Evolutionary conservation across 352 stramenopile genomes (phyloP).

Genomic region (Globisporangium megalacanthum): DNA sequence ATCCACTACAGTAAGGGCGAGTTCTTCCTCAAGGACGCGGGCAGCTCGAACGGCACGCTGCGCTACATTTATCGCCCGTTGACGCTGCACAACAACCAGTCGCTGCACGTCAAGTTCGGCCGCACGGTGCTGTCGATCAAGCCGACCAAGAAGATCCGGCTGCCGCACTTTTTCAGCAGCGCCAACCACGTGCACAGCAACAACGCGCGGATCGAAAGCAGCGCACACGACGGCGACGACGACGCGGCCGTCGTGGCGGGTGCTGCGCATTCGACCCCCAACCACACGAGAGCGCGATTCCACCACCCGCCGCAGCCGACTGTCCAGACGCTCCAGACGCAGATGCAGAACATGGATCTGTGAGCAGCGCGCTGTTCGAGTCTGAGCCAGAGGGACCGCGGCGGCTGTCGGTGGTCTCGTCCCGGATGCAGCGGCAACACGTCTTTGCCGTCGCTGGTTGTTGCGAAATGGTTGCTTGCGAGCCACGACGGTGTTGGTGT

Average conservation of each 20-base stretch:
- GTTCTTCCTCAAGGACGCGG: slow-evolving; percentile 93
- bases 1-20: slow-evolving; percentile 93
- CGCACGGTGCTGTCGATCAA: slow-evolving; percentile 86
- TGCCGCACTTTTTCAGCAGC: slow-evolving; percentile 79
- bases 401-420: no score
- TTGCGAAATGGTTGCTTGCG: no score
- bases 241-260: slow-evolving; percentile 13
- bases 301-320: slow-evolving; percentile 28
- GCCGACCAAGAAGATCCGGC: slow-evolving; percentile 83
- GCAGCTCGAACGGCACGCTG: slow-evolving; percentile 92
- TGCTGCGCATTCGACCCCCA: slow-evolving; percentile 42
- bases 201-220: slow-evolving; percentile 53
- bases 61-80: slow-evolving; percentile 92
- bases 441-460: no score
- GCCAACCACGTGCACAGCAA: slow-evolving; percentile 45
- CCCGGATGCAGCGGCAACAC: no score
- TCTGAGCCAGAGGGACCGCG: not conserved
- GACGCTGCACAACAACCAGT: slow-evolving; percentile 87
- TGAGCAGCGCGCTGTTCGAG: slow-evolving; percentile 17
- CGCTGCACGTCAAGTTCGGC: slow-evolving; percentile 83
- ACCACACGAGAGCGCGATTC: slow-evolving; percentile 63
- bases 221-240: slow-evolving; percentile 57
- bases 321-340: slow-evolving; percentile 39
- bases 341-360: slow-evolving; percentile 78
- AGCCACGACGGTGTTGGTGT: no score